Evolutionary conservation across 2,329 filamentous ascomycete species (phyloP), one percentile per base, ranked within the genome.

Genomic region (Uncinocarpus reesii): DNA sequence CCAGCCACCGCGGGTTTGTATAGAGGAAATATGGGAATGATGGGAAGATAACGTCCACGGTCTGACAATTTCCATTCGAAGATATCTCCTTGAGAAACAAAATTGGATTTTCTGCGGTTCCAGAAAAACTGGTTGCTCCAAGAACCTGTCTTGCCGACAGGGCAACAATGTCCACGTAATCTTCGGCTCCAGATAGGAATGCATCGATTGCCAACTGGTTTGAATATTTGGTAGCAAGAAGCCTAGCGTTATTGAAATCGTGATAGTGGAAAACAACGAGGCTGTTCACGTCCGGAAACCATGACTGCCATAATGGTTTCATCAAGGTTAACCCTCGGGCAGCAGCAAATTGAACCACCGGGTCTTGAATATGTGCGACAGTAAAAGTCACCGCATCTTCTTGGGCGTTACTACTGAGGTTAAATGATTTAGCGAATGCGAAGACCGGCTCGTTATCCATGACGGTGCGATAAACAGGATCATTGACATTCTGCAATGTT

Each of bases 31-130:
- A 92, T 0, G 86, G 85, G 65, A 87, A 89, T 0, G 85, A 77
- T 0, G 86, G 86, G 69, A 88, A 92, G 57, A 93, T 90, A 49
- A 93, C 84, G 67, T 90, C 85, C 8, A 92, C 83, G 0, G 86
- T 92, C 61, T 92, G 86, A 63, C 81, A 81, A 58, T 93, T 90
- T 3, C 86, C 86, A 57, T 90, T 84, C 2, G 83, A 88, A 1
- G 84, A 87, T 48, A 92, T 90, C 62, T 92, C 86, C 61, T 92
- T 92, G 52, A 90, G 68, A 66, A 92, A 92, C 18, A 92, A 64
- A 35, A 90, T 74, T 0, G 84, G 83, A 53, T 79, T 73, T 2
- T 86, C 77, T 2, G 78, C 76, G 16, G 84, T 84, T 36, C 84
- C 78, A 5, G 83, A 77, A 60, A 88, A 84, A 54, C 81, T 81